Conservation (phyloP, 1,284 basidiomycete species). For the Cerrena zonata region DNA sequence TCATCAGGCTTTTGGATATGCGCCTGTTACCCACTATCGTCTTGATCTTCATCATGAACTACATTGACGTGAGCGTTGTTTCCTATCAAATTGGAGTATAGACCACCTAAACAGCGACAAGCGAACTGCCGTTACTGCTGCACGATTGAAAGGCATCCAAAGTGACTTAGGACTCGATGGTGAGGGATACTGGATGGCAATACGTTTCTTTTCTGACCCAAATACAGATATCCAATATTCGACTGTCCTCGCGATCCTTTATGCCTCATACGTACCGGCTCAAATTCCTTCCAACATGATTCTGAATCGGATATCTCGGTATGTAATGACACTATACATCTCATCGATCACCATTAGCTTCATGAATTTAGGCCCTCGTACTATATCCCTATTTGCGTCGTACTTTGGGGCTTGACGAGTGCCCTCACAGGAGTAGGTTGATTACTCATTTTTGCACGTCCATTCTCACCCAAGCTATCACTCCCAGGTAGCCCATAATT, state of each 20-base stretch:
- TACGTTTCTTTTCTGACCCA: not conserved
- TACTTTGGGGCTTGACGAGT: conserved; percentile 61
- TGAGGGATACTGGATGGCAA: conserved; percentile 12
- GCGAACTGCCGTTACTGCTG: conserved; percentile 58
- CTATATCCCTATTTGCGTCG: conserved; percentile 56
- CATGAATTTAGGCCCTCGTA: conserved; percentile 44
- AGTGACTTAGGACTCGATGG: conserved; percentile 50
- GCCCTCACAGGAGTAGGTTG: conserved; percentile 49
- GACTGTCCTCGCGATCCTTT: conserved; percentile 53
- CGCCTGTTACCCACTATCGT: conserved; percentile 57
- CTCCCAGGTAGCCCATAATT: conserved; percentile 48
- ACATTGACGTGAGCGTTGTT: conserved; percentile 49
- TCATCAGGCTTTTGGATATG: conserved; percentile 47
- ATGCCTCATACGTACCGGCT: conserved; percentile 54
- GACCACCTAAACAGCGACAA: no score
- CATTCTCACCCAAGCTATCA: not conserved
- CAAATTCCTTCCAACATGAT: conserved; percentile 67
- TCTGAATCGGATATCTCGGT: conserved; percentile 49
- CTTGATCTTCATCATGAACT: conserved; percentile 63
- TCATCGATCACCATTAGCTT: not conserved
- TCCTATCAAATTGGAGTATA: not conserved
- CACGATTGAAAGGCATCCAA: conserved; percentile 56
- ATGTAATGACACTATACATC: not conserved
- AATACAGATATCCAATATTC: conserved; percentile 53
- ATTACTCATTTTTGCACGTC: no score